Conservation (phyloP, 2,329 filamentous ascomycete genomes). For the Aotearoamyces nothofagi region DNA sequence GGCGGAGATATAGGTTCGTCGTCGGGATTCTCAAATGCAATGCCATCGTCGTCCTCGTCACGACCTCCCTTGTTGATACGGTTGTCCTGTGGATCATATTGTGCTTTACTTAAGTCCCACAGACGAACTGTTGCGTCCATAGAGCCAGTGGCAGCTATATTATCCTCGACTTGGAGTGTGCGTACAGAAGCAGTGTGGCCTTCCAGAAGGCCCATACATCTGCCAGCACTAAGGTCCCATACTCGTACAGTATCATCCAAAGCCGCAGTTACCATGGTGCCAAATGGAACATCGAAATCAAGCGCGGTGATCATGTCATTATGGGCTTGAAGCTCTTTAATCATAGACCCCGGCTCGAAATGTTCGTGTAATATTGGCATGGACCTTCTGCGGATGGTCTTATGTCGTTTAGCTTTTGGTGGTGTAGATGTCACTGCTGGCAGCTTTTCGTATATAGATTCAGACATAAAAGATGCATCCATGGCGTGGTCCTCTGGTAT, state of each 20-base stretch:
- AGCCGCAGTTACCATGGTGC: constrained; percentile 82
- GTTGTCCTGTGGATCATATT: constrained; percentile 52
- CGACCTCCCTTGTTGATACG: constrained; percentile 38
- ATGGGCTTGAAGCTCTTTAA: constrained; percentile 80
- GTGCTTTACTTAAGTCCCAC: constrained; percentile 86
- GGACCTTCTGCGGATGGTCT: constrained; percentile 56
- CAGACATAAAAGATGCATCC: constrained; percentile 74
- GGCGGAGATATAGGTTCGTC: constrained; percentile 55
- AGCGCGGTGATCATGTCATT: constrained; percentile 76
- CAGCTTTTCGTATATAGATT: constrained; percentile 91
- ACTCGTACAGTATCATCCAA: constrained; percentile 89
- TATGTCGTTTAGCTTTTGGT: constrained; percentile 33
- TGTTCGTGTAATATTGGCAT: constrained; percentile 95
- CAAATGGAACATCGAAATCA: constrained; percentile 96
- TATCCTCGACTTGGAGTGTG: constrained; percentile 86
- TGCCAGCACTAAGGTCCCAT: constrained; percentile 89
- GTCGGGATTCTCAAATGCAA: constrained; percentile 58
- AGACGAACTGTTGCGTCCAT: constrained; percentile 88
- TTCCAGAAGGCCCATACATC: constrained; percentile 82
- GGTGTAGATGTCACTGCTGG: constrained; percentile 38
- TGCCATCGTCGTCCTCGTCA: constrained; percentile 47
- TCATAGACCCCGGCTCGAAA: constrained; percentile 75
- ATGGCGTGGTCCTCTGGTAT: constrained; percentile 18
- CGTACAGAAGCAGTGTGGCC: constrained; percentile 91
- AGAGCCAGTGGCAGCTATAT: constrained; percentile 85